Conservation (phyloP, 208 protist species). For the Porcisia hertigi region DNA sequence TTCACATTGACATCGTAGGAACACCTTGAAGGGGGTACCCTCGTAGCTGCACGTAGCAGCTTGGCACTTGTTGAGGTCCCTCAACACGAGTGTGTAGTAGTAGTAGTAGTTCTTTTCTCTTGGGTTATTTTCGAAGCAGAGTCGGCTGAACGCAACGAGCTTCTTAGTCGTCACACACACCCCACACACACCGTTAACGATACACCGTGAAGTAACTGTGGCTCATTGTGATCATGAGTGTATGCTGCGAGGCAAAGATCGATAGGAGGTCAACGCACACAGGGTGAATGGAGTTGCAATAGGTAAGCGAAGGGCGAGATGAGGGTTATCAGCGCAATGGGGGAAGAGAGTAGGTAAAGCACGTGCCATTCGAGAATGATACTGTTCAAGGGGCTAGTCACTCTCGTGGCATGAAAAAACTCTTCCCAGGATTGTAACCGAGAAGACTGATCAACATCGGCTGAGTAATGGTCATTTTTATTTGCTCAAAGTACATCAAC, state of each 20-base stretch:
- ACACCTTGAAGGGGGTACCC: slow-evolving; percentile 17
- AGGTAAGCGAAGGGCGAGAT: neutral
- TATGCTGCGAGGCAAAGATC: neutral
- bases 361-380: neutral
- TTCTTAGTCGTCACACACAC: too few relatives aligned
- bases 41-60: slow-evolving; percentile 13
- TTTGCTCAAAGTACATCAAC: too few relatives aligned
- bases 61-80: too few relatives aligned
- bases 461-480: too few relatives aligned
- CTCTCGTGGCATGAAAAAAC: neutral
- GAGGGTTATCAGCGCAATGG: neutral
- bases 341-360: neutral
- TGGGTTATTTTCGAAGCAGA: too few relatives aligned
- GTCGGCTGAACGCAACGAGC: too few relatives aligned
- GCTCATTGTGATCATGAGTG: slow-evolving; percentile 6
- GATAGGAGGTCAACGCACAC: neutral
- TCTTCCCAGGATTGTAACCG: neutral
- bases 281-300: neutral
- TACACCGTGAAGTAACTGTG: neutral
- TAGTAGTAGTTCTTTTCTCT: too few relatives aligned
- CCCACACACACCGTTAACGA: slow-evolving; percentile 8
- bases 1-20: slow-evolving; percentile 17
- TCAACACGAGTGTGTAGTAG: too few relatives aligned
- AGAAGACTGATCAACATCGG: neutral
- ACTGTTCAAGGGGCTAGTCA: neutral